phyloP scores from a whole-genome alignment of 2,329 filamentous ascomycete genomes.

The Trichoderma sp. region DNA sequence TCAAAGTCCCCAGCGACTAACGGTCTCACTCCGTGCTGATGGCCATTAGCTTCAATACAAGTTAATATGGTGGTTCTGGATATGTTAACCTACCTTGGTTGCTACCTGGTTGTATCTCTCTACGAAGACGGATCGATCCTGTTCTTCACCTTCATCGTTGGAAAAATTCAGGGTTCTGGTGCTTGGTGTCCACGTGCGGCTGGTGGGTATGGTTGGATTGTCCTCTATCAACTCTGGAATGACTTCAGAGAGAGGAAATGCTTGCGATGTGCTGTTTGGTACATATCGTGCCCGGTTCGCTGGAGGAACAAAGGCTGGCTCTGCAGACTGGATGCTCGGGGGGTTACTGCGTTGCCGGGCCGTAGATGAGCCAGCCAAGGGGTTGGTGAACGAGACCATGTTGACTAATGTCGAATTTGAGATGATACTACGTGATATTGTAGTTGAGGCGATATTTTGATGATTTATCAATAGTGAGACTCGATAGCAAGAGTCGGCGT shows the following conservation, averaged over 20 bases:
- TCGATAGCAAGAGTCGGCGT: not conserved
- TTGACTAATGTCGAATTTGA: not conserved
- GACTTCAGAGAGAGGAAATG: slow-evolving; percentile 29
- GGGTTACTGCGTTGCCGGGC: not conserved
- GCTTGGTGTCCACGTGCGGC: slow-evolving; percentile 58
- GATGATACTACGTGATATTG: not conserved
- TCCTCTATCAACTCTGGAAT: slow-evolving; percentile 27
- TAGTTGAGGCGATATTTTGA: not conserved
- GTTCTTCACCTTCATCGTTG: slow-evolving; percentile 49
- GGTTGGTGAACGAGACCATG: not conserved
- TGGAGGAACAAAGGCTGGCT: not conserved
- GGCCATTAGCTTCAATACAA: not conserved
- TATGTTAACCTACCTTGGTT: slow-evolving; percentile 44
- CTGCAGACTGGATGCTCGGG: not conserved
- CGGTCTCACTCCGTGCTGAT: slow-evolving; percentile 52
- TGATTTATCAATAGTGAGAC: not conserved
- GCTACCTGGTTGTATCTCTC: slow-evolving; percentile 61
- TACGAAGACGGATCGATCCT: slow-evolving; percentile 49
- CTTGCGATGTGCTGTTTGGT: slow-evolving; percentile 29
- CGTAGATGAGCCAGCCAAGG: too few relatives aligned
- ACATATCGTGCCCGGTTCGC: slow-evolving; percentile 26
- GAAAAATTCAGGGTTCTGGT: slow-evolving; percentile 49
- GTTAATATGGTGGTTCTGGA: not conserved
- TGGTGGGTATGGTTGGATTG: slow-evolving; percentile 37
- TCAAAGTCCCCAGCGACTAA: slow-evolving; percentile 40